Base-by-base conservation (phyloP, 305 asterid species). In the Vinca major region DNA sequence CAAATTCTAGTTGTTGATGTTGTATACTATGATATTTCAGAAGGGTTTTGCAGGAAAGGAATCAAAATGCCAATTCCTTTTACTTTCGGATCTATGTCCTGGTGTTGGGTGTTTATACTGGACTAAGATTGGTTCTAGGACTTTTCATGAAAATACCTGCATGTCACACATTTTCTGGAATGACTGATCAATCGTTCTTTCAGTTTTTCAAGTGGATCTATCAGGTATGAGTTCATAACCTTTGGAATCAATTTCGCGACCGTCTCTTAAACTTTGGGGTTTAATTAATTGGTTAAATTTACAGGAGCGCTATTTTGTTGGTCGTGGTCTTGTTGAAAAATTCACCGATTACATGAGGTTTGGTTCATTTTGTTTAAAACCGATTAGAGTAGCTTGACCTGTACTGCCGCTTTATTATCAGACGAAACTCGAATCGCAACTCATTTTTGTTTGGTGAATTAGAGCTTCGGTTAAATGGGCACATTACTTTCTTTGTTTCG, bases 301-400 rank as follows among this genome's bases (percentile, higher is more conserved):
- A 69, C 91, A 93, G 99, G 99, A 93, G 75, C 93, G 99, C 73
- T 93, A 93, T 75, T 93, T 93, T 82, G 99, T 93, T 66, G 99
- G 99, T 54, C 95, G 99, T 54, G 98, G 99, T 74, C 99, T 93
- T 80, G 97, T 91, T 49, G 99, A 93, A 70, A 89, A 79, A 76
- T 79, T 91, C 70, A 85, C 89, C 0, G 99, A 93, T 73, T 93
- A 93, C 71, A 63, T 93, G 67, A 85, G 97, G 98, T 93, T 66
- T 78, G 89, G 63, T 67, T 62, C 63, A 62, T 13, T 26, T 45
- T 56, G 51, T 20, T 60, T 66, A 45, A 60, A 60, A 60, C 43
- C 16, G 19, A 33, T 7, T 36, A 37, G 7, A 39, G 6, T 12
- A 36, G 44, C 20, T 58, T 58, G 63, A 12, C 45, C 63, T 36